A percentile compares a stretch with the other conserved stretches of the same genome.
Conservation (phyloP, 1,284 basidiomycete genomes). For the Mycena sp. region DNA sequence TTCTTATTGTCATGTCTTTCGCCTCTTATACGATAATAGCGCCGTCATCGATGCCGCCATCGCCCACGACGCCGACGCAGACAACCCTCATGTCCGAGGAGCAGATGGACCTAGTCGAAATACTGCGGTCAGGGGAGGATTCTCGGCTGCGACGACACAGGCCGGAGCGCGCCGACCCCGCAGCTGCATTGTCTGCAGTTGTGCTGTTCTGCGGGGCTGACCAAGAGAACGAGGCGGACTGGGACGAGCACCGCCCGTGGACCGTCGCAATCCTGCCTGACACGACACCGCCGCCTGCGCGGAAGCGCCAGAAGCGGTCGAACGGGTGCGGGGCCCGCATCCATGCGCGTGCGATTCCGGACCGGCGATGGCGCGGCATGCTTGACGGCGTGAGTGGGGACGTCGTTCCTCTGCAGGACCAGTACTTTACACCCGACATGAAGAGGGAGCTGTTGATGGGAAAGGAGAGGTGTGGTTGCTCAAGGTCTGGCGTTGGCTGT, state of each 20-base stretch:
- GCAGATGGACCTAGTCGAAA: conserved; percentile 23
- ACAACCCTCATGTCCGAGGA: conserved; percentile 5
- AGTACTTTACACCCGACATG: conserved; percentile 22
- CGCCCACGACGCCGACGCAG: conserved; percentile 16
- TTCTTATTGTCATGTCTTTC: neutral
- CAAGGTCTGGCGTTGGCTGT: conserved; percentile 22
- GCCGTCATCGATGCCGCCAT: conserved; percentile 8
- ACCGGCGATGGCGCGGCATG: conserved; percentile 18
- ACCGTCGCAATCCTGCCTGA: conserved; percentile 21
- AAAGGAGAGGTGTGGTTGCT: conserved; percentile 24
- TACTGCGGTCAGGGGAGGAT: conserved; percentile 26
- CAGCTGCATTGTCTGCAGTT: neutral
- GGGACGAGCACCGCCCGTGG: conserved; percentile 26
- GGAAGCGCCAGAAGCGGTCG: conserved; percentile 26
- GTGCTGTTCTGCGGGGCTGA: conserved; percentile 27
- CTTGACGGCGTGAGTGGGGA: conserved; percentile 14
- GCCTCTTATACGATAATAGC: neutral
- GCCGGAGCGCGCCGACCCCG: conserved; percentile 3
- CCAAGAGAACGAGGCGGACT: conserved; percentile 11
- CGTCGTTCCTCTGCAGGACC: conserved; percentile 8
- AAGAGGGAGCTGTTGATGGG: conserved; percentile 22
- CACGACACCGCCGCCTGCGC: conserved; percentile 11
- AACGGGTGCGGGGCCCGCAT: conserved; percentile 28
- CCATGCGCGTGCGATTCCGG: conserved; percentile 12
- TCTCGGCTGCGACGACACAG: conserved; percentile 22